Evolutionary conservation across 2,329 filamentous ascomycete species (phyloP), one percentile per base, ranked within the genome.

Genomic region (Trichophyton schoenleinii): DNA sequence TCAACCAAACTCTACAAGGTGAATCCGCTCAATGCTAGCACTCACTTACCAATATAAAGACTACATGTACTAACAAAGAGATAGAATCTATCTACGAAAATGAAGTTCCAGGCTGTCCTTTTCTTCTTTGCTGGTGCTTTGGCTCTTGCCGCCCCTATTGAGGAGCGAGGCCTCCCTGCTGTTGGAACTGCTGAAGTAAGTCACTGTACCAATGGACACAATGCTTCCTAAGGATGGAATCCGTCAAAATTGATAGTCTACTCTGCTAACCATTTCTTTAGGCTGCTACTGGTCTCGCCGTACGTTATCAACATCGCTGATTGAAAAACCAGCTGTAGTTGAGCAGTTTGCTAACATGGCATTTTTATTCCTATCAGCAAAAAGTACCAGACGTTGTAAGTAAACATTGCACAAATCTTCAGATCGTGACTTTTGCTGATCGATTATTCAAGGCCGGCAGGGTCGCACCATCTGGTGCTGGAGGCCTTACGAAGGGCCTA

Each of bases 91-190:
- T 58, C 5, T 44, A 13, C 55, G 42, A 38, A 58, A 25, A 58
- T 58, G 55, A 41, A 58, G 22, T 28, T 58, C 41, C 55, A 58
- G 38, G 20, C 55, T 18, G 55, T 58, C 15, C 55, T 58, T 25
- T 15, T 58, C 28, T 44, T 58, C 34, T 42, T 58, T 8, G 55
- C 36, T 25, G 28, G 34, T 25, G 55, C 55, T 36, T 34, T 58
- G 34, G 55, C 41, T 42, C 22, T 44, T 7, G 55, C 55, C 15
- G 36, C 41, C 13, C 55, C 55, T 22, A n/a, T 44, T 13, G n/a
- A 34, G 2, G 49, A 55, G 31, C 49, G 49, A 20, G 28, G 1
- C 31, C 49, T 55, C 49, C 49, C 49, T 18, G 49, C 13, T 20
- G 5, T 36, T 9, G 49, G 28, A 25, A n/a, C 22, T 28, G 11